Evolutionary conservation across 2,329 filamentous ascomycete genomes (phyloP), one percentile per base, ranked within the genome.

Genomic region (Fusarium domesticum): DNA sequence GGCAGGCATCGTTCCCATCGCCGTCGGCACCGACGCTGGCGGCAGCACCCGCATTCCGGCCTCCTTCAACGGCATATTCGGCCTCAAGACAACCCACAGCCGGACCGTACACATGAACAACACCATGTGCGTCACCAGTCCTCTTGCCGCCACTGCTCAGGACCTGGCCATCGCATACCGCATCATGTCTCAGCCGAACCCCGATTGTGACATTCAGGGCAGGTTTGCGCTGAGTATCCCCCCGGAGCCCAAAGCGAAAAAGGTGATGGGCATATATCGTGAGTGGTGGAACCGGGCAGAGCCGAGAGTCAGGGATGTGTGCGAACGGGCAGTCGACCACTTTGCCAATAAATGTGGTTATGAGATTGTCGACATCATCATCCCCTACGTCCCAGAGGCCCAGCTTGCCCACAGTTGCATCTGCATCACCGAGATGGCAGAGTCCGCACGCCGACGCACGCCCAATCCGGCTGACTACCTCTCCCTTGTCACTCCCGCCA

Each of bases 131-230:
- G 84, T 93, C 14, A 72, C 80, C 6, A 88, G 89, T 0, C 90
- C 91, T 6, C 78, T 96, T 58, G 85, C 88, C 14, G 77, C 81
- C 37, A 92, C 78, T 42, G 87, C 87, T 50, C 74, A 83, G 28
- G 91, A 95, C 59, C 78, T 96, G 6, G 84, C 85, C 49, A 75
- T 90, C 40, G 85, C 87, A n/a, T 96, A 93, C 70, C 83, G 87
- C 38, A 64, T 87, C 57, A 89, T 95, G 77, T 78, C 87, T 2
- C 77, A 81, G 40, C 86, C 89, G 0, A 78, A 95, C 57, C 79
- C 84, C 0, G 66, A 74, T 3, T 77, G 85, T 61, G 70, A 76
- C 0, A 67, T 75, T 6, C 85, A 85, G 15, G 68, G 76, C 6
- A 69, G 75, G 12, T 93, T 95, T 64, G 77, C 78, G 0, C 73